These are phyloP conservation scores for Cryoendolithus antarcticus DNA, from an alignment of 2,329 filamentous ascomycete species.

Conservation along the genomic window DNA sequence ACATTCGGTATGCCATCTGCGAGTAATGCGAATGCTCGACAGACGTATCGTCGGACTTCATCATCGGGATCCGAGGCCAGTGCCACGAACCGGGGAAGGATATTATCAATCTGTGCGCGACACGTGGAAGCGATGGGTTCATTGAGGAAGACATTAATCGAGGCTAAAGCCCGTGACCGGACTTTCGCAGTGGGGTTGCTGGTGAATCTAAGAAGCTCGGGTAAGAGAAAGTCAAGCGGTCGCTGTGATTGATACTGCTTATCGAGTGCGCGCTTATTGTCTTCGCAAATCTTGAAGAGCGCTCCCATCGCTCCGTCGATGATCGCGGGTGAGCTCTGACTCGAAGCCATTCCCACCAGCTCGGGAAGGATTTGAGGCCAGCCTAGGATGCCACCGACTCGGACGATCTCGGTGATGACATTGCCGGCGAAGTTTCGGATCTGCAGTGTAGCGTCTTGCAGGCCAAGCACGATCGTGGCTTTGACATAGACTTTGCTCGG, in stretches of 20 bases:
- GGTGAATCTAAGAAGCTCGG: slow-evolving; percentile 80
- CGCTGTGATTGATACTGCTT: slow-evolving; percentile 79
- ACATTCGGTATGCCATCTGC: slow-evolving; percentile 86
- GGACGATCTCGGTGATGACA: slow-evolving; percentile 85
- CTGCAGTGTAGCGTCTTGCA: slow-evolving; percentile 70
- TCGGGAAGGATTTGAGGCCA: slow-evolving; percentile 88
- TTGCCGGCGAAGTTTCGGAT: slow-evolving; percentile 85
- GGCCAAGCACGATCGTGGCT: slow-evolving; percentile 60
- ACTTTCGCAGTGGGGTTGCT: slow-evolving; percentile 65
- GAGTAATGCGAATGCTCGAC: slow-evolving; percentile 81
- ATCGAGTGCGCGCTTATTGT: slow-evolving; percentile 78
- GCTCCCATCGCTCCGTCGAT: slow-evolving; percentile 93
- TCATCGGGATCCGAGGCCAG: slow-evolving; percentile 64
- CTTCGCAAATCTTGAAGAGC: slow-evolving; percentile 90
- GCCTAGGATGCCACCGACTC: slow-evolving; percentile 68
- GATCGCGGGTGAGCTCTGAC: slow-evolving; percentile 57
- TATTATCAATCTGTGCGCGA: slow-evolving; percentile 63
- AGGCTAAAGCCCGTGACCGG: slow-evolving; percentile 63
- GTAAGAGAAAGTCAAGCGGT: slow-evolving; percentile 77
- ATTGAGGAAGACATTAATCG: slow-evolving; percentile 85
- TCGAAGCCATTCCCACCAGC: slow-evolving; percentile 64
- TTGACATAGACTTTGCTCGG: slow-evolving; percentile 65
- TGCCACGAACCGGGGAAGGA: slow-evolving; percentile 72
- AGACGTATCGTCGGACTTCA: slow-evolving; percentile 85
- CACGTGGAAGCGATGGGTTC: slow-evolving; percentile 61